phyloP scores from a whole-genome alignment of 2,329 filamentous ascomycete species.

The Diatrype stigma region DNA sequence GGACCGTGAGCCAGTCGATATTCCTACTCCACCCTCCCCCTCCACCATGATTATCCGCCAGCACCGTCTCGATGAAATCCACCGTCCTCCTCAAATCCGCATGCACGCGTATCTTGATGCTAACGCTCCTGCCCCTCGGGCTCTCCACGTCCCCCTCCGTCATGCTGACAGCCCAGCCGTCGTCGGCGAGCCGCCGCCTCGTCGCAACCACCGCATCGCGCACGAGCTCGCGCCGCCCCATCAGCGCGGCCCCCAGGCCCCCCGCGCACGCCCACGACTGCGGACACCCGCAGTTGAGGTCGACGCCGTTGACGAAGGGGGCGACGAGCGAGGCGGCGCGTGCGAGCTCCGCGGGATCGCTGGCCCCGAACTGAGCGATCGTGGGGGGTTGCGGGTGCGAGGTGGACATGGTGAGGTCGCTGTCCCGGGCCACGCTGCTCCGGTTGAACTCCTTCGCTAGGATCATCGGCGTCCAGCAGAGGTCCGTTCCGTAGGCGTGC shows the following conservation, averaged over 20 bases:
- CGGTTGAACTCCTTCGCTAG: slow-evolving; percentile 66
- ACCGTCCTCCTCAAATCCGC: slow-evolving; percentile 57
- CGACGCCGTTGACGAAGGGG: slow-evolving; percentile 60
- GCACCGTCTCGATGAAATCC: slow-evolving; percentile 59
- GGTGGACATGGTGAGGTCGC: slow-evolving; percentile 61
- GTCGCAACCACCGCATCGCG: slow-evolving; percentile 60
- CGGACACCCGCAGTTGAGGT: slow-evolving; percentile 70
- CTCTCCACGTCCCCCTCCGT: slow-evolving; percentile 38
- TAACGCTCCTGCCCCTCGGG: slow-evolving; percentile 53
- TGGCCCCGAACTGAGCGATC: slow-evolving; percentile 65
- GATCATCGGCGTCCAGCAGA: slow-evolving; percentile 71
- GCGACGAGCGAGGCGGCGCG: slow-evolving; percentile 59
- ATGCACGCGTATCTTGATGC: slow-evolving; percentile 68
- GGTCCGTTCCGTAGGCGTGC: slow-evolving; percentile 58
- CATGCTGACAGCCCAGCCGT: slow-evolving; percentile 49
- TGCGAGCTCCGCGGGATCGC: slow-evolving; percentile 56
- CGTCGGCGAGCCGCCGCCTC: slow-evolving; percentile 43
- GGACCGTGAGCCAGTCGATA: slow-evolving; percentile 67
- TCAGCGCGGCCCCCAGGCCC: slow-evolving; percentile 64
- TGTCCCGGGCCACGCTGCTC: slow-evolving; percentile 54
- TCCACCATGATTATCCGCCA: slow-evolving; percentile 41
- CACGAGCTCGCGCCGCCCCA: slow-evolving; percentile 62
- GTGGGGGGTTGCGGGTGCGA: slow-evolving; percentile 48
- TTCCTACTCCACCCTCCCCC: slow-evolving; percentile 28
- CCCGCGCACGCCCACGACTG: slow-evolving; percentile 70